Evolutionary conservation across 345 rosid species (phyloP).

Genomic region (Brassica cretica): DNA sequence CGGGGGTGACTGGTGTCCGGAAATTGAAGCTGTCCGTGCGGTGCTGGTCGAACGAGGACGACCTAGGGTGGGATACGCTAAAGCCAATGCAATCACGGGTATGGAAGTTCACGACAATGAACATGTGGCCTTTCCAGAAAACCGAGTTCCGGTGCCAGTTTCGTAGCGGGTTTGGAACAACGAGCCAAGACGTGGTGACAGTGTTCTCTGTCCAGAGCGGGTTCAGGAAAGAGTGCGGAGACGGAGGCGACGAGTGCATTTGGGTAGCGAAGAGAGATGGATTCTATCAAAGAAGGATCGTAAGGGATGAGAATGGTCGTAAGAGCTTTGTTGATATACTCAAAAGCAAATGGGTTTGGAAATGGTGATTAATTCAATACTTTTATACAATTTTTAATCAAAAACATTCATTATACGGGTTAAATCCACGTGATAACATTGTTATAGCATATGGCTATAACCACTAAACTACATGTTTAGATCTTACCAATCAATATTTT

Average conservation of each 20-base stretch:
- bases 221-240: constrained; percentile 20
- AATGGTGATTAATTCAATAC: constrained; percentile 23
- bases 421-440: neutral
- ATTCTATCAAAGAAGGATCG: constrained; percentile 19
- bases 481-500: neutral
- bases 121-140: constrained; percentile 37
- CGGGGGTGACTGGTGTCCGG: constrained; percentile 7
- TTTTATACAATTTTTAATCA: neutral
- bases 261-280: constrained; percentile 38
- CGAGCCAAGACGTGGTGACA: constrained; percentile 20
- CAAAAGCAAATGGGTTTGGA: constrained; percentile 39
- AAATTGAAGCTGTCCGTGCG: constrained; percentile 32
- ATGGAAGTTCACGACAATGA: constrained; percentile 37
- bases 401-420: constrained; percentile 6
- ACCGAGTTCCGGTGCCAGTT: constrained; percentile 35
- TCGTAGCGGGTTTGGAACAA: constrained; percentile 35
- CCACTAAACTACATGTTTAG: neutral
- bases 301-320: neutral
- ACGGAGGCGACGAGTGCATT: constrained; percentile 26
- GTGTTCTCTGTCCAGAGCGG: constrained; percentile 22
- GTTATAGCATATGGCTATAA: neutral
- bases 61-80: constrained; percentile 26
- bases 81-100: constrained; percentile 7
- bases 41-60: constrained; percentile 39
- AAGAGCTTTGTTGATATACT: constrained; percentile 20